A percentile compares a stretch with the other conserved stretches of the same genome.
Conservation (phyloP, 768 basidiomycete species). For the Pisolithus albus region DNA sequence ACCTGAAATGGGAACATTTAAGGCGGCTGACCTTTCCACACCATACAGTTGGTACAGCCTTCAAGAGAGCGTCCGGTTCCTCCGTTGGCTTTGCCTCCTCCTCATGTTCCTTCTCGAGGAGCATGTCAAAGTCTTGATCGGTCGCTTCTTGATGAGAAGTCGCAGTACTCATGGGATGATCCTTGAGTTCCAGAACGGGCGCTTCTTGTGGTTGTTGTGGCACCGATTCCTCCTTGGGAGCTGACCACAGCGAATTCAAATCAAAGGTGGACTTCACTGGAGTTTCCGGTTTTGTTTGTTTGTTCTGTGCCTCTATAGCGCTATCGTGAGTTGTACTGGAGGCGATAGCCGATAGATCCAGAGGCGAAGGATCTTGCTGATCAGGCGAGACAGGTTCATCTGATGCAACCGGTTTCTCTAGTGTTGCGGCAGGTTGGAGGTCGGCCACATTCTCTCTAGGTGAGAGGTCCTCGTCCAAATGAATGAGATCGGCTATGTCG, state of each 20-base stretch:
- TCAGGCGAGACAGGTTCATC: constrained; percentile 4
- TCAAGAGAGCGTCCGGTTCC: constrained; percentile 44
- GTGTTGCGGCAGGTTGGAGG: constrained; percentile 11
- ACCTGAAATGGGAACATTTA: neutral
- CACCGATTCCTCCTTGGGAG: constrained; percentile 31
- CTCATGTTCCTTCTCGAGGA: constrained; percentile 56
- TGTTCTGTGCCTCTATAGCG: constrained; percentile 17
- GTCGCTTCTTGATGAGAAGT: constrained; percentile 38
- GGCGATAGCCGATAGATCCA: constrained; percentile 40
- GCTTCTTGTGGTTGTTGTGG: constrained; percentile 16
- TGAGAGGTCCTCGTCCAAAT: constrained; percentile 59
- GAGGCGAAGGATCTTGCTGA: constrained; percentile 14
- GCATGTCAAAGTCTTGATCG: constrained; percentile 85
- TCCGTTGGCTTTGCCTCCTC: constrained; percentile 28
- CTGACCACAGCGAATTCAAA: constrained; percentile 65
- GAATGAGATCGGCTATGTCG: constrained; percentile 69
- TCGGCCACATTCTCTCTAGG: constrained; percentile 28
- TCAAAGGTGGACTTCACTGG: constrained; percentile 56
- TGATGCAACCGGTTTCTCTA: constrained; percentile 9
- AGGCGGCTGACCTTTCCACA: constrained; percentile 53
- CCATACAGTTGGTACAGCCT: constrained; percentile 62
- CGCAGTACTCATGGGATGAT: constrained; percentile 41
- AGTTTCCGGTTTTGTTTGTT: constrained; percentile 35
- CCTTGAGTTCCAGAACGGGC: constrained; percentile 30
- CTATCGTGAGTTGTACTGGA: constrained; percentile 27